phyloP scores from a whole-genome alignment of 176 grass and related monocot genomes.

The Olyra latifolia region DNA sequence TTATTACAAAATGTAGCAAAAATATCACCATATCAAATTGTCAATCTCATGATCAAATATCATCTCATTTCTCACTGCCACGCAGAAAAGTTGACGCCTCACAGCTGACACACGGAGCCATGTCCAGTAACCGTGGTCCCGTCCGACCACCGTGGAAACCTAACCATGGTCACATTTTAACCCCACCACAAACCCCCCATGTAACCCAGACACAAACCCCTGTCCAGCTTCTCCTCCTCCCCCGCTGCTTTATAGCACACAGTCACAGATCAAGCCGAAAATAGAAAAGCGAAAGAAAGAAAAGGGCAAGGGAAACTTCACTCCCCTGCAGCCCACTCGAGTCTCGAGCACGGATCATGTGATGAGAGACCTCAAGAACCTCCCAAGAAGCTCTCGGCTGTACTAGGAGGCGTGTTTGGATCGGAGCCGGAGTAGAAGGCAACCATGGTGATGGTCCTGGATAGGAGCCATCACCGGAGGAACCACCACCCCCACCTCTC shows the following conservation, averaged over 20 bases:
- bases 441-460: constrained; percentile 36
- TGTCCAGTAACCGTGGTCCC: no score
- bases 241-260: constrained; percentile 17
- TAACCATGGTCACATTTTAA: constrained; percentile 52
- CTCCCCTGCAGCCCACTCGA: neutral
- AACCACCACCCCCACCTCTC: neutral
- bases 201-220: neutral
- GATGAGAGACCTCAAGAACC: constrained; percentile 38
- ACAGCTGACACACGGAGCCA: no score
- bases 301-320: neutral
- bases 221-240: constrained; percentile 1
- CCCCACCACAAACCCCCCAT: neutral
- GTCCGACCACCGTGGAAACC: neutral
- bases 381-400: neutral
- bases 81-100: no score
- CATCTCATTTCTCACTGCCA: neutral
- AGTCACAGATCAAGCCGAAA: constrained; percentile 4
- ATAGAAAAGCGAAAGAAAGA: neutral
- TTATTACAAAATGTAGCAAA: neutral
- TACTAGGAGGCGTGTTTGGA: constrained; percentile 39
- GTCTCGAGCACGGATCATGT: constrained; percentile 24
- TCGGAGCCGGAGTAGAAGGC: constrained; percentile 45
- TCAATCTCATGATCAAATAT: neutral
- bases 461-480: constrained; percentile 20
- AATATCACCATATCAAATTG: neutral